Base-by-base conservation (phyloP, 2,329 filamentous ascomycete species). In the Xylaria sp. region DNA sequence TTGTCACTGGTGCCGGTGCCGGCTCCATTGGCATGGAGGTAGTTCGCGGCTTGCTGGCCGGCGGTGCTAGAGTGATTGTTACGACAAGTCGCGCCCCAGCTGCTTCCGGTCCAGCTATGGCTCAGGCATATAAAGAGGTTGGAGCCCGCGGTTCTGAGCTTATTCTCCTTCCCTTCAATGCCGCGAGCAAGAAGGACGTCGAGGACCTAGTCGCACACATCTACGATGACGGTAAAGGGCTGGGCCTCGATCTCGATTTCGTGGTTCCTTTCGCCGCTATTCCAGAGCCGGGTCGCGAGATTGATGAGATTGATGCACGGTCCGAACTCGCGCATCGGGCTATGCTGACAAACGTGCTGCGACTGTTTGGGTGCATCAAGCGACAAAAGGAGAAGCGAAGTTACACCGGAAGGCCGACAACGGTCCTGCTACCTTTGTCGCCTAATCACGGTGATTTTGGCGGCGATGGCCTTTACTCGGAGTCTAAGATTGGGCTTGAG, bases 371-470 rank as follows among this genome's bases (percentile, higher is more conserved):
- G 75, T 89, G 85, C 72, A 91, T 99, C 84, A 99, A 98, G 87
- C 84, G 90, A 7, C 92, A 98, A 81, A 99, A 99, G 87, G 87
- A 91, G 31, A 88, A 91, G 73, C 90, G 92, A 74, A 93, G 93
- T 66, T 97, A 95, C 78, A 93, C 97, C 84, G 98, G 96, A 37
- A 92, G 96, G 50, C 96, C 96, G 54, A 96, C 96, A 31, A 95
- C 98, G 81, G 95, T 98, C 77, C 94, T 99, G 71, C 88, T 99
- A 31, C 96, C 96, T 50, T 86, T 99, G 10, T 99, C 96, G 1
- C 96, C 96, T 67, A 99, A 99, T 84, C 96, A 99, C 82, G 96
- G 96, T 73, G 98, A 95, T 39, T 99, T 99, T 76, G 96, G 96
- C 78, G 98, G 94, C 79, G 96, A 99, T 76, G 96, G 96, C 84